phyloP scores from a whole-genome alignment of 1,284 basidiomycete genomes.

The Cryptococcus sp. region DNA sequence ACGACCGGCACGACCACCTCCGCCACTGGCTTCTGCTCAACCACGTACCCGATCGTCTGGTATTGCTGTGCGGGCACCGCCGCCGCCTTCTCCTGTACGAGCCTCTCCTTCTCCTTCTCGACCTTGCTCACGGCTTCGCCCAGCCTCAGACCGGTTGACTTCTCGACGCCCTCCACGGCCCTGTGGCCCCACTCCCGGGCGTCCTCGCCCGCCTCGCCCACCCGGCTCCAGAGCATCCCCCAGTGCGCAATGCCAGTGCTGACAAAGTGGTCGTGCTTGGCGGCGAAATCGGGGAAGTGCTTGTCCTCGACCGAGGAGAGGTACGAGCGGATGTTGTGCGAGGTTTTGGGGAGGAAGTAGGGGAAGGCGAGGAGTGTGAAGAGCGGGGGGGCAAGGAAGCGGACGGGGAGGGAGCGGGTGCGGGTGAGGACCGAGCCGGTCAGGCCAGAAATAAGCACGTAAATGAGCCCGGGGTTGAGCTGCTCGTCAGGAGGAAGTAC shows the following conservation, averaged over 20 bases:
- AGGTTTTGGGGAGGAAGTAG: slow-evolving; percentile 77
- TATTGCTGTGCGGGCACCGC: slow-evolving; percentile 13
- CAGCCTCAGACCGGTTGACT: slow-evolving; percentile 67
- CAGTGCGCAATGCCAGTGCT: slow-evolving; percentile 62
- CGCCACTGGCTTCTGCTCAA: slow-evolving; percentile 47
- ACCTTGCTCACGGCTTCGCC: slow-evolving; percentile 59
- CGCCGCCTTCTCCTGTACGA: slow-evolving; percentile 7
- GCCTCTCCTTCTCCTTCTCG: slow-evolving; percentile 20
- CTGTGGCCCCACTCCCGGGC: slow-evolving; percentile 48
- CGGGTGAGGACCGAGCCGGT: slow-evolving; percentile 81
- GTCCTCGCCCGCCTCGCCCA: slow-evolving; percentile 51
- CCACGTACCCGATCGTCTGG: slow-evolving; percentile 42
- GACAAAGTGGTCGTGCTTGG: slow-evolving; percentile 65
- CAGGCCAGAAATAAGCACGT: slow-evolving; percentile 81
- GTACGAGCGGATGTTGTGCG: slow-evolving; percentile 65
- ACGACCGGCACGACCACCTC: slow-evolving; percentile 38
- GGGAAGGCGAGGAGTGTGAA: slow-evolving; percentile 63
- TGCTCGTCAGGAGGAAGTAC: slow-evolving; percentile 73
- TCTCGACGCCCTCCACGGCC: slow-evolving; percentile 62
- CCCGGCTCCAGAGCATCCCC: slow-evolving; percentile 53
- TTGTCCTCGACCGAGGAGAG: slow-evolving; percentile 66
- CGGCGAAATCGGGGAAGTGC: slow-evolving; percentile 64
- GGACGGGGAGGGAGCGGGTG: slow-evolving; percentile 63
- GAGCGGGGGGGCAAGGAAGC: slow-evolving; percentile 66
- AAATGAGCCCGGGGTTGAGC: slow-evolving; percentile 78